Base-by-base conservation (phyloP, 2,329 filamentous ascomycete genomes). In the Fusarium domesticum region DNA sequence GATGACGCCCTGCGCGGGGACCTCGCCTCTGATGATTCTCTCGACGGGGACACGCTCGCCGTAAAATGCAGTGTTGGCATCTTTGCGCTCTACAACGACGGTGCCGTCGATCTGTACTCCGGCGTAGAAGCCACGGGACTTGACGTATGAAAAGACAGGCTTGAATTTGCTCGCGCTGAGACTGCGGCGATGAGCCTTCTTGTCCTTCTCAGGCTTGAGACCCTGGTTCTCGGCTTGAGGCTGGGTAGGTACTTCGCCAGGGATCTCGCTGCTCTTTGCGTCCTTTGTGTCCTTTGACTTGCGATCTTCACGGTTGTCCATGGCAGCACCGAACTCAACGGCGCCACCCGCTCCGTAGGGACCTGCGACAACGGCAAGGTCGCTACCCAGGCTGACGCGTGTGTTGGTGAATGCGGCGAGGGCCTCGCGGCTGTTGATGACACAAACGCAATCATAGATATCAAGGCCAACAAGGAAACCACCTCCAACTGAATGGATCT, bases 41-140 rank as follows among this genome's bases (percentile, higher is more conserved):
- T 71, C 65, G 1, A 73, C 74, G 0, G 69, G 56, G 18, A 79
- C 59, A 5, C 61, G 54, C n/a, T 86, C 75, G 17, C 85, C 85
- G 64, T 95, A 96, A 61, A 96, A 96, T 6, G 80, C 79, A 40
- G 89, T 85, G 59, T 96, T 96, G 61, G 92, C 91, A 45, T 92
- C 88, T n/a, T 80, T 84, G 39, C 90, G 81, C 66, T 95, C 88
- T 18, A 92, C 87, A 37, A 96, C 77, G 10, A 95, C 80, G 0
- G 89, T 95, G 18, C 91, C 91, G 60, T 96, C 90, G 25, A 95
- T 77, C 59, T 91, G 87, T 1, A 95, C 79, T 20, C 89, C 89
- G 1, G 88, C 90, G 60, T 95, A 96, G 56, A 96, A 83, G 5
- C 91, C 91, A 40, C 89, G 81, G 37, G 85, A 91, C 70, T 95